Conservation (phyloP, 225 moss, liverwort and hornwort genomes). For the Pseudoscleropodium purum region DNA sequence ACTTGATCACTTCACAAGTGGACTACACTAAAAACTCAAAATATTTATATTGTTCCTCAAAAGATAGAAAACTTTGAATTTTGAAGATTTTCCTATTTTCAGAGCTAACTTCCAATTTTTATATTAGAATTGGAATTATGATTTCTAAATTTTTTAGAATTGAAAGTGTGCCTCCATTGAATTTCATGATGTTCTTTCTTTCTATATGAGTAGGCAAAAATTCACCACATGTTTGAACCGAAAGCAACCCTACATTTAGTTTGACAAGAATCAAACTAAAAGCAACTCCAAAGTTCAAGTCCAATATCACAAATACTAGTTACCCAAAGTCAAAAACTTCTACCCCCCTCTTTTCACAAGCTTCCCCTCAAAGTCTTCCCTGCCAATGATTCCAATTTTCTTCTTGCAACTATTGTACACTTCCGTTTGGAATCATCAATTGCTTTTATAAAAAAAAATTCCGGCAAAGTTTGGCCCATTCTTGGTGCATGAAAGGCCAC, state of each 20-base stretch:
- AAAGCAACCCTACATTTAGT: not conserved
- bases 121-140: accelerated
- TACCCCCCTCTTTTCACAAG: not conserved
- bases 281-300: not conserved
- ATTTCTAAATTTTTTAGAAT: accelerated
- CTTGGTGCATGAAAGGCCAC: no score
- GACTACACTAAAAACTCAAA: accelerated
- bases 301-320: not conserved
- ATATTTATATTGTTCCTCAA: accelerated
- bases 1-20: accelerated
- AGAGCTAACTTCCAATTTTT: not conserved
- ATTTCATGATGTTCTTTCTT: not conserved
- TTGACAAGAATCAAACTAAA: not conserved
- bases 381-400: accelerated
- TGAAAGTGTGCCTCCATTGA: accelerated
- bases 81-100: accelerated
- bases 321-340: not conserved
- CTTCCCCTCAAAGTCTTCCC: not conserved
- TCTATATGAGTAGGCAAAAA: not conserved
- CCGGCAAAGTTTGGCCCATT: not conserved
- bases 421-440: accelerated
- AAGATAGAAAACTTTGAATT: accelerated
- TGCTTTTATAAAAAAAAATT: accelerated
- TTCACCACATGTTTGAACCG: accelerated
- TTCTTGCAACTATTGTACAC: not conserved